Evolutionary conservation across 129 eudicot genomes (phyloP), one percentile per base, ranked within the genome.

Genomic region (Pseudognaphalium luteoalbum): DNA sequence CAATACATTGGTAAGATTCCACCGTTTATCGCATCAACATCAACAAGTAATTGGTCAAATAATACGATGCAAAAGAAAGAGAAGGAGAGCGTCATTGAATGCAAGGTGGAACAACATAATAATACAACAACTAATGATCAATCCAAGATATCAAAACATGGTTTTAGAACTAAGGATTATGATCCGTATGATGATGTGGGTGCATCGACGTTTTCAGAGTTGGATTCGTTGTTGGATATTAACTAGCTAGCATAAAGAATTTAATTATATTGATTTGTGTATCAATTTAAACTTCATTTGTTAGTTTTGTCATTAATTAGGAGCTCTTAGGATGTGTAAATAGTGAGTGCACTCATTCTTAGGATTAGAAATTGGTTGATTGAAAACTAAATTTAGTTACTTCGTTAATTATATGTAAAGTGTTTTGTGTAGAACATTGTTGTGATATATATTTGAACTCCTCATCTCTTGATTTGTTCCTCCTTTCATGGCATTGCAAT

Each of bases 171-270:
- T 16, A 52, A 63, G 76, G 12, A 67, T 51, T 37, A 59, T 29
- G 59, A 37, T 16, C 72, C 4, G 1, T 47, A 58, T 52, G 50
- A 42, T 35, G 17, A 69, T 39, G 77, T 66, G 20, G 77, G 70
- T 4, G 66, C 21, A 58, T 76, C 76, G 35, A 10, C 76, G 1
- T 70, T 90, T 34, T 77, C 88, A 7, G 91, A 85, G 30, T 73
- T 89, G 70, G 92, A 89, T 74, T 63, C 82, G 3, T 82, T 89
- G 70, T 85, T 88, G 96, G 81, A 7, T 85, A 68, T 76, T 85
- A 61, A 78, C 3, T 35, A 7, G 41, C 41, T 35, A n/a, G n/a
- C n/a, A n/a, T n/a, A 5, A 7, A n/a, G 8, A 5, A 17, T 8
- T 19, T 25, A 25, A 25, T 25, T 10, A 7, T 0, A 57, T 22